These are phyloP conservation scores for Glycine latifolia DNA, from an alignment of 306 rosid species.

Conservation along the genomic window DNA sequence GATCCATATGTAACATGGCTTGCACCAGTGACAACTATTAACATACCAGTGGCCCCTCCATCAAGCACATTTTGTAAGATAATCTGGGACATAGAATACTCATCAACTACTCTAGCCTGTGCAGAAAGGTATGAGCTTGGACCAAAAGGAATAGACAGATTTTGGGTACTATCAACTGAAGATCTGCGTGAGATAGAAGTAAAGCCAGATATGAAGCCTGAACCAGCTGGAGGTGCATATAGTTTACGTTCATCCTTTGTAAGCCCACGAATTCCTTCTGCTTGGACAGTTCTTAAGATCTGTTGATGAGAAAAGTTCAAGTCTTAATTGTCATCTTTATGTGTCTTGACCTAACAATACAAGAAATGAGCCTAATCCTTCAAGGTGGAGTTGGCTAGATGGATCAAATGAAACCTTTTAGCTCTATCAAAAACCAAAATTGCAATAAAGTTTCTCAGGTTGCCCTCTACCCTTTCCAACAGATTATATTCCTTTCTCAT, in stretches of 20 bases:
- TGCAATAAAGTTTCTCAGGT: conserved; percentile 7
- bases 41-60: conserved; percentile 76
- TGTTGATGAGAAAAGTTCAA: conserved; percentile 49
- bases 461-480: conserved; percentile 2
- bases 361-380: conserved; percentile 1
- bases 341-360: conserved; percentile 28
- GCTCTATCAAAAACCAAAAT: conserved; percentile 10
- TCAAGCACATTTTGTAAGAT: conserved; percentile 68
- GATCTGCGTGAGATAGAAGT: conserved; percentile 68
- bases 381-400: conserved; percentile 6
- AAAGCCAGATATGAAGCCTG: conserved; percentile 90
- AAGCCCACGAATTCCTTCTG: conserved; percentile 89
- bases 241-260: conserved; percentile 78
- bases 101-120: conserved; percentile 92
- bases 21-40: conserved; percentile 91
- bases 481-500: conserved; percentile 20
- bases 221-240: conserved; percentile 96
- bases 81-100: conserved; percentile 80
- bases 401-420: not conserved
- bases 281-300: conserved; percentile 90
- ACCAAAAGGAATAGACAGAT: conserved; percentile 74
- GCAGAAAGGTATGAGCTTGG: conserved; percentile 92
- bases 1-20: conserved; percentile 88
- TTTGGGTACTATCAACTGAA: conserved; percentile 62
- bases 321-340: conserved; percentile 25